Base-by-base conservation (phyloP, 345 rosid genomes). In the Syzygium aromaticum region DNA sequence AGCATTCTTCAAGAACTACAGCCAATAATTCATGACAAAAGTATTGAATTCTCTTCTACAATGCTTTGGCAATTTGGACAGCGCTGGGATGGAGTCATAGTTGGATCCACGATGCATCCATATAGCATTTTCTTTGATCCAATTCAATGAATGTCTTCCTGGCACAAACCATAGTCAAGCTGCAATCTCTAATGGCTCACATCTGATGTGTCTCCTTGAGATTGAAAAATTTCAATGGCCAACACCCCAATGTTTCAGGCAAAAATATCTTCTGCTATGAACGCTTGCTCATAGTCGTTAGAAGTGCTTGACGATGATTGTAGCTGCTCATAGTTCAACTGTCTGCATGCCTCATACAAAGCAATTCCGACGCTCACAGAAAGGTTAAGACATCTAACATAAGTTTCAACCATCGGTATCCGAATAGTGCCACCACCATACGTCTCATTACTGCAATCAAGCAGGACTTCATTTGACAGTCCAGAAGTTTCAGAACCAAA, bases 351-450 rank as follows among this genome's bases (percentile, higher is more conserved):
- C 93, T 97, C 99, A 86, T 97, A 96, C 91, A 96, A 61, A 40
- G 99, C 98, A 88, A 96, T 93, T 52, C 98, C 98, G 86, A 94
- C 98, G 86, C 98, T 97, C 80, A 97, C 99, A 6, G 98, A 95
- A 52, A 97, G 97, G 90, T 97, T 97, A 87, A 97, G 90, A 88
- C 98, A 97, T 92, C 99, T 91, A 63, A 96, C 99, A 49, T 96
- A 94, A 5, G 98, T 97, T 87, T 97, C 98, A 84, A 95, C 93
- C 99, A 97, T 97, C 1, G 98, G 99, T 87, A 97, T 95, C 87
- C 98, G 90, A 89, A 97, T 87, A 77, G 94, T 95, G 9, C 98
- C 98, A 27, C 98, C 96, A 17, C 98, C 98, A 56, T 88, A 91
- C 16, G 87, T 85, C 89, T 93, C 90, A 54, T 87, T 89, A 88